These are phyloP conservation scores for Neurospora sp. DNA, from an alignment of 495 filamentous ascomycete species.

Conservation along the genomic window DNA sequence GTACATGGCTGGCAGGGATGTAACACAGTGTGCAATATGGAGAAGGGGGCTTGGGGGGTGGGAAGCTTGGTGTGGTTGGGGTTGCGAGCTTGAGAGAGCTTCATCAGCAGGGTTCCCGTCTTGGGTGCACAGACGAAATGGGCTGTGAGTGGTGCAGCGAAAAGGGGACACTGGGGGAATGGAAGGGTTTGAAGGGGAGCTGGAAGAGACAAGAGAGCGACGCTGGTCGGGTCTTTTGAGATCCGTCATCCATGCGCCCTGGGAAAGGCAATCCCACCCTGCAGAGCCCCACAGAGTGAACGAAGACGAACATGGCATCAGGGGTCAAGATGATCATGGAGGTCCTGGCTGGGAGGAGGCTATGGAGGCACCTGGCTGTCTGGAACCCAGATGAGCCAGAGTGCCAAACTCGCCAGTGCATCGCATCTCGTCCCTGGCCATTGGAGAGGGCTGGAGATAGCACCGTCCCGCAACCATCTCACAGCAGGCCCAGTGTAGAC, in stretches of 20 bases:
- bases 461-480: neutral
- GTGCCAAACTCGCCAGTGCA: neutral
- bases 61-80: constrained; percentile 1
- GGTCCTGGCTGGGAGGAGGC: neutral
- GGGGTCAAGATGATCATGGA: constrained; percentile 11
- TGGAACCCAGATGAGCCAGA: neutral
- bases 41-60: neutral
- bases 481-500: neutral
- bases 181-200: constrained; percentile 1
- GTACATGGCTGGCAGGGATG: neutral
- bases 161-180: neutral
- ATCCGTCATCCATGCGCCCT: neutral
- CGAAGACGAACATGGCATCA: constrained; percentile 7
- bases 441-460: neutral
- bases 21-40: neutral
- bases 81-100: neutral
- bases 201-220: neutral
- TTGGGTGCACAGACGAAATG: constrained; percentile 2
- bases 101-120: neutral
- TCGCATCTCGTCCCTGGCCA: neutral
- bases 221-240: neutral
- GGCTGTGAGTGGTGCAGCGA: constrained; percentile 5
- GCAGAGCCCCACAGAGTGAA: constrained; percentile 13
- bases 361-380: neutral
- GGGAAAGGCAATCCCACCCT: constrained; percentile 15